A percentile compares a stretch with the other conserved stretches of the same genome.
Conservation (phyloP, 1,284 basidiomycete species). For the Anthracocystis panici-leucophaei region DNA sequence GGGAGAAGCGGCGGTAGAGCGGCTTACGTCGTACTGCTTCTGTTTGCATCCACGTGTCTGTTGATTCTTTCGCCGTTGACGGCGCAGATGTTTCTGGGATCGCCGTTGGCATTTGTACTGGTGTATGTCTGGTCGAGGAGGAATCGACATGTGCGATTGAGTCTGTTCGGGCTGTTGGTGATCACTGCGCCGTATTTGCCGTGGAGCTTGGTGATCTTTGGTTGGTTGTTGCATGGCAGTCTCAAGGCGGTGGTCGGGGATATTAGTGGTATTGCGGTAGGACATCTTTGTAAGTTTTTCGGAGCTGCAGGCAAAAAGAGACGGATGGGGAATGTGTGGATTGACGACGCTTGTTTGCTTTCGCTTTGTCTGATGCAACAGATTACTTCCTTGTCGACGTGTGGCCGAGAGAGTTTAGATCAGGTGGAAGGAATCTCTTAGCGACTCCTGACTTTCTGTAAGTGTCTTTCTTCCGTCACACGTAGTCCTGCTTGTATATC, state of each 20-base stretch:
- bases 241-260: slow-evolving; percentile 87
- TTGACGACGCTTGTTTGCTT: neutral
- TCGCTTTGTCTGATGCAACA: slow-evolving; percentile 7
- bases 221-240: slow-evolving; percentile 88
- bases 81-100: slow-evolving; percentile 54
- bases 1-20: slow-evolving; percentile 80
- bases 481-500: neutral
- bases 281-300: slow-evolving; percentile 62
- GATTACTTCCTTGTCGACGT: slow-evolving; percentile 91
- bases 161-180: slow-evolving; percentile 91
- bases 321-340: neutral
- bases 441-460: slow-evolving; percentile 83
- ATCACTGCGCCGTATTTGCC: slow-evolving; percentile 97
- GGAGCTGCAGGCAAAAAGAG: too few species aligned
- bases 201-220: slow-evolving; percentile 84
- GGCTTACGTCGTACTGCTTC: slow-evolving; percentile 91
- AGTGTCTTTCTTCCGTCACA: slow-evolving; percentile 70
- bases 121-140: slow-evolving; percentile 97
- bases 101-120: slow-evolving; percentile 74
- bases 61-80: slow-evolving; percentile 70
- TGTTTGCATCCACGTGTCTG: slow-evolving; percentile 80
- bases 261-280: slow-evolving; percentile 72
- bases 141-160: slow-evolving; percentile 93
- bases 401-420: slow-evolving; percentile 91
- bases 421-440: slow-evolving; percentile 80